Evolutionary conservation across 148 eudicot species (phyloP), one percentile per base, ranked within the genome.

Genomic region (Agrostemma githago): DNA sequence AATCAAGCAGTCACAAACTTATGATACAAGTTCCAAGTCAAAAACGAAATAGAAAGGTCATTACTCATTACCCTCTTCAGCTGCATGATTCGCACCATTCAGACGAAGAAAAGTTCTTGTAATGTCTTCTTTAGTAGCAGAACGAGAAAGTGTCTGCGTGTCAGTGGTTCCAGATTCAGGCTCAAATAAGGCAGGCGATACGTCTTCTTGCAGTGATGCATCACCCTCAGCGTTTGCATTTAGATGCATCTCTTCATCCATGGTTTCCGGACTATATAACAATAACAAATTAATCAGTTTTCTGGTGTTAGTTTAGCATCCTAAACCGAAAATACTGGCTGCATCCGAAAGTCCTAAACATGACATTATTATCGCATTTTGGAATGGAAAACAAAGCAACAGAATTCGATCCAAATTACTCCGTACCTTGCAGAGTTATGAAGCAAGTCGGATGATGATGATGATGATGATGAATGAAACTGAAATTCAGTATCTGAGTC

Each of bases 101-200:
- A 66, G 19, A 43, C n/a, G 17, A 67, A 67, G 56, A 67, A 43
- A 5, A 42, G 71, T 42, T 67, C 19, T 69, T 20, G 41, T 69
- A 12, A 51, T 39, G 21, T 21, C 72, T 46, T 69, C 39, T 69
- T 51, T 17, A 48, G 54, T 39, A 46, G 72, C 72, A 69, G 72
- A 69, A 20, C 12, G 12, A 26, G 58, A 46, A 21, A 17, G 40
- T 2, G 12, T n/a, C 70, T 40, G 51, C 16, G 21, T 66, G 8
- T 42, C 53, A 66, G 70, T 41, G 11, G 53, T 16, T 41, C 3
- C 53, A 16, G 48, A 16, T 40, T 66, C 69, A 16, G 19, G 48
- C 5, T 8, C 16, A 9, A 44, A 21, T 20, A 46, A 20, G 72
- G 72, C 46, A 20, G 58, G 40, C 2, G 58, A 48, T 44, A 48